phyloP scores from a whole-genome alignment of 495 filamentous ascomycete genomes.

The Trichoderma reesei region DNA sequence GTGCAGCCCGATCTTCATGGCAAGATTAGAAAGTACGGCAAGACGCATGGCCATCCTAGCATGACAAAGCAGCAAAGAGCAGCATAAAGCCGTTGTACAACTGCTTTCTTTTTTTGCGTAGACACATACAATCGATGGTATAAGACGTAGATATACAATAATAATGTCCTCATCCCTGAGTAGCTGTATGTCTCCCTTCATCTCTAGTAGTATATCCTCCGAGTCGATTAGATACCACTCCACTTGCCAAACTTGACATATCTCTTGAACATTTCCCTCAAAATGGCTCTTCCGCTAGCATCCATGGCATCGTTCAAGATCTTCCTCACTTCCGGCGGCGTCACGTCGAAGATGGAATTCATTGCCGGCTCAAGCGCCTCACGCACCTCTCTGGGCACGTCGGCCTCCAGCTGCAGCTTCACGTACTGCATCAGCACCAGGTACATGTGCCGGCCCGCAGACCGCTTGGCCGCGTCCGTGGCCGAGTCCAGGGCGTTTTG shows the following conservation, averaged over 20 bases:
- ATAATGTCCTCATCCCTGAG: background rate
- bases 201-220: background rate
- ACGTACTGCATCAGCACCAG: conserved; percentile 64
- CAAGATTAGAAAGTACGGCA: conserved; percentile 49
- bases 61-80: conserved; percentile 19
- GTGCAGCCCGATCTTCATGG: conserved; percentile 47
- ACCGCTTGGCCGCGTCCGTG: conserved; percentile 63
- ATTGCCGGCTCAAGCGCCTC: conserved; percentile 62
- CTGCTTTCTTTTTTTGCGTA: background rate
- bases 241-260: conserved; percentile 62
- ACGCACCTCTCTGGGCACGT: conserved; percentile 45
- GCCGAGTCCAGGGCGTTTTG: conserved; percentile 55
- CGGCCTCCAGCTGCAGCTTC: conserved; percentile 48
- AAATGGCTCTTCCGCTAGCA: conserved; percentile 55
- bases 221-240: conserved; percentile 38
- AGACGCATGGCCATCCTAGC: conserved; percentile 46
- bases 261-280: conserved; percentile 61
- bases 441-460: conserved; percentile 66
- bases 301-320: conserved; percentile 63
- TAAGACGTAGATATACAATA: background rate
- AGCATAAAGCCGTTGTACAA: background rate
- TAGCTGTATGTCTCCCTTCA: background rate
- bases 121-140: background rate
- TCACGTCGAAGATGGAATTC: conserved; percentile 60
- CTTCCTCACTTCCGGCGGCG: conserved; percentile 52